Conservation (phyloP, 2,329 filamentous ascomycete genomes). For the Cladosporium sp. region DNA sequence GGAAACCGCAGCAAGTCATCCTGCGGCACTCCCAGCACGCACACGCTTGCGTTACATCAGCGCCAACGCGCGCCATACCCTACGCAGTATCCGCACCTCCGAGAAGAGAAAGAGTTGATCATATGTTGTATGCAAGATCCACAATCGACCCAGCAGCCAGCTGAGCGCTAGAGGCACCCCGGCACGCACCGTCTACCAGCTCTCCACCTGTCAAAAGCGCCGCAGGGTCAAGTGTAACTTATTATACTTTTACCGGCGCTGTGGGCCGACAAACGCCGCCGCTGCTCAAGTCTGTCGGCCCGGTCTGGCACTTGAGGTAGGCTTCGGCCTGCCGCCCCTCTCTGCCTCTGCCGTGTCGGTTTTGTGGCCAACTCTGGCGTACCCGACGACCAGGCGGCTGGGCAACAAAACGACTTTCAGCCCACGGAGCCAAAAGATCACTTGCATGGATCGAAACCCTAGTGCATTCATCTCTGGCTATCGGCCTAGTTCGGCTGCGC, state of each 20-base stretch:
- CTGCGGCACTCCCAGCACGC: not conserved
- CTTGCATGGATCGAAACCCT: conserved; percentile 9
- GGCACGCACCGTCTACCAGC: conserved; percentile 3
- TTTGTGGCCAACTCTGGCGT: not conserved
- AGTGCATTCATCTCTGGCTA: too few relatives aligned
- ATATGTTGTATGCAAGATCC: not conserved
- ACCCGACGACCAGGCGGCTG: conserved; percentile 12
- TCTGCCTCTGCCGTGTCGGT: conserved; percentile 2
- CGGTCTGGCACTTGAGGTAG: conserved; percentile 6
- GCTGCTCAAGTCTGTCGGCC: not conserved
- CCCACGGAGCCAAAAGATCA: conserved; percentile 8
- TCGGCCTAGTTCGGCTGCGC: conserved; percentile 2
- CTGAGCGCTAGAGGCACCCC: conserved; percentile 7
- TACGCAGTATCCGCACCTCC: not conserved
- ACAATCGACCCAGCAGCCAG: conserved; percentile 2
- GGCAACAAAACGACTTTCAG: not conserved
- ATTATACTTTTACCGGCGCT: not conserved
- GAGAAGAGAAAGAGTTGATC: not conserved
- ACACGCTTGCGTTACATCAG: not conserved
- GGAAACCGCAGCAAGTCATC: not conserved
- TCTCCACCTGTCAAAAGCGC: conserved; percentile 10
- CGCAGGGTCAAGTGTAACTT: not conserved
- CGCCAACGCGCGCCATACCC: conserved; percentile 4
- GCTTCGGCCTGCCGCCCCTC: not conserved
- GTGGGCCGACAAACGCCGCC: not conserved